phyloP scores from a whole-genome alignment of 441 rosid genomes.

The Brassica hybrid region DNA sequence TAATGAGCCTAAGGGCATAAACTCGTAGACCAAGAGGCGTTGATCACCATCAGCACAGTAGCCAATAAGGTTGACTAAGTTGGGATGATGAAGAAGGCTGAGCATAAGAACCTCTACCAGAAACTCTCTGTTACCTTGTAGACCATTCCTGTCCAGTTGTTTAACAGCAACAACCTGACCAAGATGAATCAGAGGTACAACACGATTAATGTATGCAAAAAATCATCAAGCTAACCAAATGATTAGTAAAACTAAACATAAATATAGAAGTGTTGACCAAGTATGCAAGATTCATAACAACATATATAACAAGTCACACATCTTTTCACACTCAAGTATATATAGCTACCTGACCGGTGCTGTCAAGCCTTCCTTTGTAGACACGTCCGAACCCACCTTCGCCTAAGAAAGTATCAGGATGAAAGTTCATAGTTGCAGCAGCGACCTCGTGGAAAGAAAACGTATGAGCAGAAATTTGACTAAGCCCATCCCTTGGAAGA shows the following conservation, averaged over 20 bases:
- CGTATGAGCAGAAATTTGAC: conserved; percentile 82
- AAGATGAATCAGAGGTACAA: conserved; percentile 9
- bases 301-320: neutral
- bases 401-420: conserved; percentile 88
- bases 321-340: neutral
- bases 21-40: conserved; percentile 95
- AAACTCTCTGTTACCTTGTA: conserved; percentile 98
- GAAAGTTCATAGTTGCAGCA: conserved; percentile 90
- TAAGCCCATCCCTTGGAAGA: conserved; percentile 59
- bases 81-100: conserved; percentile 95
- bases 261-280: neutral
- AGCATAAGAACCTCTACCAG: conserved; percentile 99
- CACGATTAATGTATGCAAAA: neutral
- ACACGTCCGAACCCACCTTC: conserved; percentile 99
- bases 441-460: conserved; percentile 90
- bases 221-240: conserved; percentile 8
- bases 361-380: conserved; percentile 85
- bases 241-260: neutral
- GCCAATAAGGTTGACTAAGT: conserved; percentile 94
- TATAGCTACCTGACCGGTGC: conserved; percentile 85
- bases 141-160: conserved; percentile 94
- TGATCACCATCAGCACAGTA: conserved; percentile 99
- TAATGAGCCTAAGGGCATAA: conserved; percentile 92
- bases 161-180: conserved; percentile 96
- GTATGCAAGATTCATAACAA: neutral